Evolutionary conservation across 306 rosid genomes (phyloP).

Genomic region (Lupinus albus): DNA sequence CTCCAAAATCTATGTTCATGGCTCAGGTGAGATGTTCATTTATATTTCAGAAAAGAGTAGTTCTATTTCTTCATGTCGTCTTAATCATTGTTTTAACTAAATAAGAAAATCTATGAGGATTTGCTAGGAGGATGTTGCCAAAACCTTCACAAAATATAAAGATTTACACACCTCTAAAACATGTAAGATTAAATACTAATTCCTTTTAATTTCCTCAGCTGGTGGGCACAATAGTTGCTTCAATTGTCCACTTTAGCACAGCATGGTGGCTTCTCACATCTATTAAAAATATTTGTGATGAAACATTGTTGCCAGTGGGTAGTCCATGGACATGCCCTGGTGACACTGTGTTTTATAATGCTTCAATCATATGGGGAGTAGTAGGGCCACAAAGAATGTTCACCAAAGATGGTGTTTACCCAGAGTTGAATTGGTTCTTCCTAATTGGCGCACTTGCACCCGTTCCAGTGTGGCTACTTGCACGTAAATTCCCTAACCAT

Average conservation of each 20-base stretch:
- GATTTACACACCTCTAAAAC: no score
- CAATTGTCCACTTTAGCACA: conserved; percentile 54
- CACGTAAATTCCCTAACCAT: conserved; percentile 49
- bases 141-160: no score
- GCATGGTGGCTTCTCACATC: conserved; percentile 76
- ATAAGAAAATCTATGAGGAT: no score
- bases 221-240: conserved; percentile 61
- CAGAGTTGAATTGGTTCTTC: conserved; percentile 66
- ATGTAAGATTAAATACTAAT: background rate
- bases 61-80: no score
- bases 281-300: conserved; percentile 54
- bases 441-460: conserved; percentile 61
- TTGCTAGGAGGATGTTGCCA: no score
- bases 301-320: conserved; percentile 42
- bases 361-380: conserved; percentile 82
- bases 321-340: conserved; percentile 87
- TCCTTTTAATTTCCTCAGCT: conserved; percentile 37
- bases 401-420: conserved; percentile 51
- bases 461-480: conserved; percentile 55
- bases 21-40: conserved; percentile 51
- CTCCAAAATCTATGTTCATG: conserved; percentile 75
- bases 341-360: conserved; percentile 64
- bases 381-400: conserved; percentile 74
- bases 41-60: no score
- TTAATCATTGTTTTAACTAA: no score